These are phyloP conservation scores for Lecanoromycetidae sp. DNA, from an alignment of 2,329 filamentous ascomycete genomes.

Conservation along the genomic window DNA sequence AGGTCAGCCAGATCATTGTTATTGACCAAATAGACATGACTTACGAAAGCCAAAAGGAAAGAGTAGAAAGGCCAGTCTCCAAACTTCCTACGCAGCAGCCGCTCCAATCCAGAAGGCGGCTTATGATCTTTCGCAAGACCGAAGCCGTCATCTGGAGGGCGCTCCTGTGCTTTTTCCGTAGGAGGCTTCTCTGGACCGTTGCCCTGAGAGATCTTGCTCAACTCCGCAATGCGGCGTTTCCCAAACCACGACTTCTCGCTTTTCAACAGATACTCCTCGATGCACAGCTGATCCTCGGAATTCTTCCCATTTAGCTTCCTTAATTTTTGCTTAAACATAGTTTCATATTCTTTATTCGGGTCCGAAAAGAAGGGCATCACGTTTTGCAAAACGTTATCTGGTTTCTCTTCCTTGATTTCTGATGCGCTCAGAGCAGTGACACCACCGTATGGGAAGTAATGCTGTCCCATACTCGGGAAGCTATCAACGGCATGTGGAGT, in stretches of 20 bases:
- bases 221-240: conserved; percentile 45
- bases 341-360: conserved; percentile 48
- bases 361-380: conserved; percentile 58
- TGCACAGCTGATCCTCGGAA: conserved; percentile 48
- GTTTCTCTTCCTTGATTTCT: conserved; percentile 48
- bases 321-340: conserved; percentile 45
- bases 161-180: conserved; percentile 27
- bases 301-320: conserved; percentile 45
- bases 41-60: conserved; percentile 46
- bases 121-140: conserved; percentile 44
- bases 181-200: conserved; percentile 24
- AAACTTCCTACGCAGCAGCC: conserved; percentile 43
- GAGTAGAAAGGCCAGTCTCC: conserved; percentile 54
- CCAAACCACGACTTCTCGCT: conserved; percentile 58
- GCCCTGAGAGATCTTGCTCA: conserved; percentile 35
- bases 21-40: not conserved
- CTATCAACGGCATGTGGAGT: not conserved
- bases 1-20: not conserved
- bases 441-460: not conserved
- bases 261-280: conserved; percentile 52
- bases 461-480: not conserved
- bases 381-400: conserved; percentile 52
- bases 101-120: conserved; percentile 44
- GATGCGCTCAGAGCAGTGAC: conserved; percentile 35
- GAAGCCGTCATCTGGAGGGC: conserved; percentile 37